phyloP scores from a whole-genome alignment of 306 rosid genomes.

The Fragaria ananassa region DNA sequence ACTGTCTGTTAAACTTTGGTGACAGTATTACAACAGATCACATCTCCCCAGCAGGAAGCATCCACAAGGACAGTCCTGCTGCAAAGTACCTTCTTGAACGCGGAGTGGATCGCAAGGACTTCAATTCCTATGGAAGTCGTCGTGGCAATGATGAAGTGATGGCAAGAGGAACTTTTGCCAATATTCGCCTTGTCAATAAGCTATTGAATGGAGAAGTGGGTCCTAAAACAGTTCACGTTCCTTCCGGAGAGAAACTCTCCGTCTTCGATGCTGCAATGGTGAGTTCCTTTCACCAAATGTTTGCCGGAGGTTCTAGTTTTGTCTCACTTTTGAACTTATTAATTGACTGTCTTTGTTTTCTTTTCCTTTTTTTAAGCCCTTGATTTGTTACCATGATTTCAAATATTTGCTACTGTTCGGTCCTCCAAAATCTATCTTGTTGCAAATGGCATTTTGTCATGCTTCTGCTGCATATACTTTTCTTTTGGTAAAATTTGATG shows the following conservation, averaged over 20 bases:
- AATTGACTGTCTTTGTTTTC: not conserved
- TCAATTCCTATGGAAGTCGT: conserved; percentile 93
- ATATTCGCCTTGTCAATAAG: conserved; percentile 87
- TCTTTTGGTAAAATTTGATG: not conserved
- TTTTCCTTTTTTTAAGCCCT: not conserved
- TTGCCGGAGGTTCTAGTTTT: not conserved
- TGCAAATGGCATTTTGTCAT: not conserved
- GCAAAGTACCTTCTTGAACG: conserved; percentile 78
- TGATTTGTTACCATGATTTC: not conserved
- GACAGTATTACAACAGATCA: conserved; percentile 96
- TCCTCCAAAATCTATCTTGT: not conserved
- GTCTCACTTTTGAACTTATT: not conserved
- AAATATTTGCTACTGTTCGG: not conserved
- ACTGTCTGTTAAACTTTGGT: conserved; percentile 81
- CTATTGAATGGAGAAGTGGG: conserved; percentile 91
- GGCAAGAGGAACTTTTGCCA: conserved; percentile 96
- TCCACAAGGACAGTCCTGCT: conserved; percentile 91
- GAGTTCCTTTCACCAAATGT: conserved; percentile 33
- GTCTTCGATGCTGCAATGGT: conserved; percentile 85
- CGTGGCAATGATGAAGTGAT: conserved; percentile 94
- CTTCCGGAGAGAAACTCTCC: conserved; percentile 72
- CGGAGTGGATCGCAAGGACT: conserved; percentile 81
- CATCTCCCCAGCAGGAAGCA: conserved; percentile 95
- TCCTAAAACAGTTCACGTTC: conserved; percentile 77
- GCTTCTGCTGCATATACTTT: not conserved